Evolutionary conservation across 2,329 filamentous ascomycete genomes (phyloP), one percentile per base, ranked within the genome.

Genomic region (Sarocladium strictum): DNA sequence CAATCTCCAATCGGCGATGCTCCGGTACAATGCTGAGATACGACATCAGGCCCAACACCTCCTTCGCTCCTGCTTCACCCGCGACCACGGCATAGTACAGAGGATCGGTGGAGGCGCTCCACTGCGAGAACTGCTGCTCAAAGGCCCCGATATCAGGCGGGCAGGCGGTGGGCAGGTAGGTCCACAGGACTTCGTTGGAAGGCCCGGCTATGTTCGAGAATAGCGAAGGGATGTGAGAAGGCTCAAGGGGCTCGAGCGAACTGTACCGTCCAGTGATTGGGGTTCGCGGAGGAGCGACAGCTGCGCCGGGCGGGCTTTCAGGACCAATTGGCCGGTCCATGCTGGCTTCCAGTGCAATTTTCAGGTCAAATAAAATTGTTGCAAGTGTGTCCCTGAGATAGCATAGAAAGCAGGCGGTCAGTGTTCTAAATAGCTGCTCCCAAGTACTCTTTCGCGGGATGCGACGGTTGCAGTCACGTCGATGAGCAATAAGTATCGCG

Each of bases 1-100:
- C 84, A 23, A 86, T 74, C 59, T 87, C 84, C 1, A 85, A 67
- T 21, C 72, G 69, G 2, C 76, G 71, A 54, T 85, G 71, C 0
- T 61, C 58, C 0, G 76, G 70, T 3, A 74, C 68, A 51, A 81
- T 76, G 54, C 72, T 72, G 60, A 84, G 64, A 54, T 76, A 76
- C 0, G 68, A 60, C 60, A 71, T 61, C 37, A 69, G 65, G 1
- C 78, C 78, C 1, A 77, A 62, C 0, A 71, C 62, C 53, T 71
- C 70, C 9, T 66, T 57, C 32, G 59, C 61, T 41, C 32, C 15
- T 12, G 50, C 59, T 3, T 61, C 63, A 0, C 61, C 61, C 3
- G 72, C 71, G 15, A 76, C 62, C 23, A 80, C 69, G 12, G 73
- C 68, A 59, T 72, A 81, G 61, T 72, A 75, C 37, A 73, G 61